phyloP scores from a whole-genome alignment of 2,329 filamentous ascomycete species.

The Colletotrichum theobromicola region DNA sequence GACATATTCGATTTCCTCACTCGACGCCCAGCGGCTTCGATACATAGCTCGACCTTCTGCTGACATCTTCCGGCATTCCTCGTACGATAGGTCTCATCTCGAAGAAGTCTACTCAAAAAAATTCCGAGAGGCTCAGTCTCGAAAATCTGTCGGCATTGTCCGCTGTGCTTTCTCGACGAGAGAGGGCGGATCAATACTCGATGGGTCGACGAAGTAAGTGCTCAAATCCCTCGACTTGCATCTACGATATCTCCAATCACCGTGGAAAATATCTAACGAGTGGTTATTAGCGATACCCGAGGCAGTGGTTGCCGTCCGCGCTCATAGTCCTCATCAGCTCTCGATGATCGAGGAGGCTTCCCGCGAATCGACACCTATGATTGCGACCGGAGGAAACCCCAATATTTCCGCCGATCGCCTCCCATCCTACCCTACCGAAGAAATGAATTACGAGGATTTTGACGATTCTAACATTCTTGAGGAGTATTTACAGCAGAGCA shows the following conservation, averaged over 20 bases:
- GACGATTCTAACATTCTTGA: not conserved
- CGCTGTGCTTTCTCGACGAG: not conserved
- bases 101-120: not conserved
- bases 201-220: not conserved
- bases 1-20: not conserved
- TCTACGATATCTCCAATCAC: not conserved
- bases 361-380: not conserved
- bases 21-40: not conserved
- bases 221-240: not conserved
- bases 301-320: not conserved
- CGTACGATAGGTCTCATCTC: not conserved
- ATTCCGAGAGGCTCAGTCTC: not conserved
- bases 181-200: not conserved
- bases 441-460: not conserved
- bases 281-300: not conserved
- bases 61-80: not conserved
- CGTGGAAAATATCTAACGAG: not conserved
- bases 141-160: not conserved
- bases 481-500: not conserved
- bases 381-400: not conserved
- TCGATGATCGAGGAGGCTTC: constrained; percentile 19
- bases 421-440: not conserved
- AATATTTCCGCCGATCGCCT: not conserved
- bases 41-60: not conserved
- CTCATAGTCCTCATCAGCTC: constrained; percentile 11